Percentiles rank a stretch among this genome's conserved stretches.
These are phyloP conservation scores for Nakaseomyces nivariensis DNA, from an alignment of 1,139 yeast genomes.

Conservation along the genomic window DNA sequence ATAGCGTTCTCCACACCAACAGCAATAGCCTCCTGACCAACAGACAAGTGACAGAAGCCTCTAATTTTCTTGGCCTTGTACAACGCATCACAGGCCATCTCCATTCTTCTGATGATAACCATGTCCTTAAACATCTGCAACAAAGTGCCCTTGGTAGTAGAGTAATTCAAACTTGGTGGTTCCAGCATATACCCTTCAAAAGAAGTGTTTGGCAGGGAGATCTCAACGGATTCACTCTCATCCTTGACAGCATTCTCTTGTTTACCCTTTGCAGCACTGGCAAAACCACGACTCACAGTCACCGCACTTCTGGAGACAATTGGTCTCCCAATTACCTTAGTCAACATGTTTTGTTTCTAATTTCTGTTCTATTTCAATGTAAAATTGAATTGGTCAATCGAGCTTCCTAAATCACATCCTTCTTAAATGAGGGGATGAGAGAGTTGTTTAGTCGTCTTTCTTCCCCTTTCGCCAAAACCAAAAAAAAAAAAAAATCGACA, in stretches of 20 bases:
- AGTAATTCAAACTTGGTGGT: constrained; percentile 60
- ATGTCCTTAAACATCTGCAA: constrained; percentile 94
- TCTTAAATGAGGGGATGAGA: too few relatives aligned
- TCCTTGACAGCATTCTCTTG: constrained; percentile 1
- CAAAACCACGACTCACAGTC: constrained; percentile 2
- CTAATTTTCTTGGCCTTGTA: constrained; percentile 97
- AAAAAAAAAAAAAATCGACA: too few relatives aligned
- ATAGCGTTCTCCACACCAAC: constrained; percentile 97
- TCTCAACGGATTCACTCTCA: constrained; percentile 20
- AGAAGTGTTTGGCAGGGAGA: constrained; percentile 64
- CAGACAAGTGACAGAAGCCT: constrained; percentile 98
- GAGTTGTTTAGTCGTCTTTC: too few relatives aligned
- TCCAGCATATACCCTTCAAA: constrained; percentile 84
- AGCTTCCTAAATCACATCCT: too few relatives aligned
- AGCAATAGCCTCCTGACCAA: constrained; percentile 98
- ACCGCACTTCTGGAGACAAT: not conserved
- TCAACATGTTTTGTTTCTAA: not conserved
- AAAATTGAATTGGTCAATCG: not conserved
- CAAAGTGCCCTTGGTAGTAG: constrained; percentile 69
- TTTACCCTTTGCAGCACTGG: constrained; percentile 3
- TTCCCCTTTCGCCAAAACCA: too few relatives aligned
- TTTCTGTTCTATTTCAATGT: too few relatives aligned
- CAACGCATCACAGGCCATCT: constrained; percentile 96
- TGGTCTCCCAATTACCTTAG: not conserved
- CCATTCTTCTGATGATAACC: constrained; percentile 92